These are phyloP conservation scores for Podila clonocystis DNA, from an alignment of 192 early-diverging fungal species.

Conservation along the genomic window DNA sequence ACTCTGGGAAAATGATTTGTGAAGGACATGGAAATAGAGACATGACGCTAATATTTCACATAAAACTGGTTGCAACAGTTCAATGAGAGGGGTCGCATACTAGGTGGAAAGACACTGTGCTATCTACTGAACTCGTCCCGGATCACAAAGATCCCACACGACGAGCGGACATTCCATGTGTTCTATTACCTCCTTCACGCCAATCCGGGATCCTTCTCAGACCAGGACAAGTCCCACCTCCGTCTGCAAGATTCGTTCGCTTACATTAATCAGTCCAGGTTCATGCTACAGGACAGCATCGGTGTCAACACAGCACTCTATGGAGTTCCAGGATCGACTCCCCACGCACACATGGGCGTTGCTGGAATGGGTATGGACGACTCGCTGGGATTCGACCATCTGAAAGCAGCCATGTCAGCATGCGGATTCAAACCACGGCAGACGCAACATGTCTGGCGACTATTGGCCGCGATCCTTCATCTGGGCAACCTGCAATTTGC, in stretches of 20 bases:
- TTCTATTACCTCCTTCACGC: slow-evolving; percentile 89
- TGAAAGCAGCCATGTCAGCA: slow-evolving; percentile 67
- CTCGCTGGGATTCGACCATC: slow-evolving; percentile 67
- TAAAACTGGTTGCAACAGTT: slow-evolving; percentile 52
- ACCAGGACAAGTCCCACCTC: slow-evolving; percentile 73
- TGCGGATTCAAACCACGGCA: slow-evolving; percentile 73
- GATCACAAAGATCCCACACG: slow-evolving; percentile 65
- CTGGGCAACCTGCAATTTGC: slow-evolving; percentile 90
- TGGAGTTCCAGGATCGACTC: not conserved
- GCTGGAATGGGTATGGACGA: slow-evolving; percentile 59
- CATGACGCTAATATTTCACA: too few species aligned
- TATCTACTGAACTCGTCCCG: slow-evolving; percentile 72
- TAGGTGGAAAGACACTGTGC: slow-evolving; percentile 83
- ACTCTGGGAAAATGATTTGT: too few species aligned
- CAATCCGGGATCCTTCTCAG: slow-evolving; percentile 46
- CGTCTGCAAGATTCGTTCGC: slow-evolving; percentile 69
- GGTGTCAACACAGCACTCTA: not conserved
- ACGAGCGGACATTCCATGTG: slow-evolving; percentile 73
- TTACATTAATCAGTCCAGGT: slow-evolving; percentile 57
- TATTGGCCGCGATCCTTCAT: slow-evolving; percentile 90
- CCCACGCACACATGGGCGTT: slow-evolving; percentile 43
- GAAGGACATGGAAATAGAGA: too few species aligned
- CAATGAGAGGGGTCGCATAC: slow-evolving; percentile 81
- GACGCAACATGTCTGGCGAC: slow-evolving; percentile 82
- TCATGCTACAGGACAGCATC: slow-evolving; percentile 40